Evolutionary conservation across 306 rosid species (phyloP).

Genomic region (Cucurbita moschata): DNA sequence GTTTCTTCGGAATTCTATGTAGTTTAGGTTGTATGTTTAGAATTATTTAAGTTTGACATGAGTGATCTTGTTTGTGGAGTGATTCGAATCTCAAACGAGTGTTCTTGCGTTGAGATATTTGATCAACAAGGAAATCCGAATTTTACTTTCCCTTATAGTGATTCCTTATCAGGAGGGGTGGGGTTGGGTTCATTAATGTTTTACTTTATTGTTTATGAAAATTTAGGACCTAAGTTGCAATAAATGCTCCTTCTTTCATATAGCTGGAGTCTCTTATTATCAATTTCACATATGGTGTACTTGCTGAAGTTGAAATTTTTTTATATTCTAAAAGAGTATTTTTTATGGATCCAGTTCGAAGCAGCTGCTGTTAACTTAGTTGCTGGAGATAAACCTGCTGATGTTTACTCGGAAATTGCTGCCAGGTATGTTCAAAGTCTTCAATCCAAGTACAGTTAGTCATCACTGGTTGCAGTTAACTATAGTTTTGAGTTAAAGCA

Average conservation of each 20-base stretch:
- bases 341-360: conserved; percentile 40
- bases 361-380: conserved; percentile 86
- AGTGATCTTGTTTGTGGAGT: too few relatives aligned
- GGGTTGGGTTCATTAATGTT: not conserved
- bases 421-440: conserved; percentile 28
- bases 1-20: too few relatives aligned
- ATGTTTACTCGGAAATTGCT: conserved; percentile 84
- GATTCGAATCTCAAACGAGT: too few relatives aligned
- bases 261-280: not conserved
- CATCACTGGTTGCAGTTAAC: not conserved
- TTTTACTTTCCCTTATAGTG: too few relatives aligned
- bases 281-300: not conserved
- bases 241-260: not conserved
- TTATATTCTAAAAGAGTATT: conserved; percentile 12
- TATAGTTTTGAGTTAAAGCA: not conserved
- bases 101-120: too few relatives aligned
- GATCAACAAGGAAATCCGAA: too few relatives aligned
- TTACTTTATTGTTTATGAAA: not conserved
- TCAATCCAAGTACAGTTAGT: not conserved
- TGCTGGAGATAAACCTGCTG: conserved; percentile 64
- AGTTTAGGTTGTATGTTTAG: too few relatives aligned
- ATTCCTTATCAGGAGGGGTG: too few relatives aligned
- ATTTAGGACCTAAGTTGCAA: not conserved
- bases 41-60: too few relatives aligned
- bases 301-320: conserved; percentile 8